A percentile compares a stretch with the other conserved stretches of the same genome.
These are phyloP conservation scores for Candida nitratophila DNA, from an alignment of 805 yeast genomes.

Conservation along the genomic window DNA sequence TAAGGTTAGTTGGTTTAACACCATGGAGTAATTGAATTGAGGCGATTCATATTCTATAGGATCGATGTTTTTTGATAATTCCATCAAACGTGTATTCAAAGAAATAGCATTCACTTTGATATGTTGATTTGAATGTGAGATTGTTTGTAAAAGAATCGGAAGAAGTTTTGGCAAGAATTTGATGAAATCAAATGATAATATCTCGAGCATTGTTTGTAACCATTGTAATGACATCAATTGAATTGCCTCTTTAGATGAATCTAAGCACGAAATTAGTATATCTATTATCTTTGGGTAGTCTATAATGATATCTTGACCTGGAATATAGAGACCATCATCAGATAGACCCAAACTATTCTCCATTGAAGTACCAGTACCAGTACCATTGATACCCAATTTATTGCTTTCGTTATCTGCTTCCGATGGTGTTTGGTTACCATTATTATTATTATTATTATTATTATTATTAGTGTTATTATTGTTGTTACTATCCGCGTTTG, in stretches of 20 bases:
- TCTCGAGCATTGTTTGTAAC: constrained; percentile 66
- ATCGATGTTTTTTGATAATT: constrained; percentile 36
- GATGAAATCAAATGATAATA: constrained; percentile 70
- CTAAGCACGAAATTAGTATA: constrained; percentile 74
- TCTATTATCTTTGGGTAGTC: constrained; percentile 77
- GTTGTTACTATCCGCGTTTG: constrained; percentile 6
- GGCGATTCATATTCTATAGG: constrained; percentile 29
- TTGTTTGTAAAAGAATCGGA: constrained; percentile 56
- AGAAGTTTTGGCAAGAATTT: constrained; percentile 70
- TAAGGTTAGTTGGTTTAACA: constrained; percentile 62
- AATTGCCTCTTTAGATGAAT: constrained; percentile 66
- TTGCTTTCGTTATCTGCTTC: not conserved
- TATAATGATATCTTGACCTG: constrained; percentile 76
- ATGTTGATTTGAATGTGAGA: constrained; percentile 45
- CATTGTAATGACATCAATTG: constrained; percentile 76
- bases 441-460: too few species aligned
- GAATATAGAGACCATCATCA: constrained; percentile 52
- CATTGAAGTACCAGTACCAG: constrained; percentile 2
- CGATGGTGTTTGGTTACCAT: not conserved
- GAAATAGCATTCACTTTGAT: constrained; percentile 47
- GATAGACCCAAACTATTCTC: constrained; percentile 11
- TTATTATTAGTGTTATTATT: not conserved
- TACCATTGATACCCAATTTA: not conserved
- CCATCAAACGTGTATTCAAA: constrained; percentile 52
- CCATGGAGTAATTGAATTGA: constrained; percentile 43